A percentile compares a stretch with the other conserved stretches of the same genome.
phyloP scores from a whole-genome alignment of 345 rosid species.

The Gossypium stocksii region DNA sequence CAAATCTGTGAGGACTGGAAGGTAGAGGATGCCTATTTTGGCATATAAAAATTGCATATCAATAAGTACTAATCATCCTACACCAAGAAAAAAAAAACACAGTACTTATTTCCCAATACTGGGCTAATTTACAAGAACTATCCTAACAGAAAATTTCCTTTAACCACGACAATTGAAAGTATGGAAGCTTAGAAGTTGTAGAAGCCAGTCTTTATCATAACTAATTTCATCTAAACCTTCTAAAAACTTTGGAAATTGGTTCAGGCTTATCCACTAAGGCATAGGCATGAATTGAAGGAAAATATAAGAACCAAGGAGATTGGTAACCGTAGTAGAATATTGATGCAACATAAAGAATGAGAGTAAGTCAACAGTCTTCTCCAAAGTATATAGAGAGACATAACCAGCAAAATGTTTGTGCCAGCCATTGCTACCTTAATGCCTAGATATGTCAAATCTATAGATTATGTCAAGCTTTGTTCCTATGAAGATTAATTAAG shows the following conservation, averaged over 20 bases:
- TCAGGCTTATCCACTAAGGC: background rate
- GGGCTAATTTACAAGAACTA: conserved; percentile 4
- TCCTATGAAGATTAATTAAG: background rate
- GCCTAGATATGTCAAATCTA: background rate
- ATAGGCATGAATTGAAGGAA: background rate
- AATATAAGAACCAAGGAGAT: background rate
- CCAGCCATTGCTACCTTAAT: background rate
- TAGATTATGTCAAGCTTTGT: background rate
- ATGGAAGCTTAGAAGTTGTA: background rate
- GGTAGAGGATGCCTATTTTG: background rate
- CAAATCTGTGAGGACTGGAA: background rate
- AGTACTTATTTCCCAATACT: background rate
- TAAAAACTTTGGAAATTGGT: background rate
- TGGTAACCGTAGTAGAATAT: background rate
- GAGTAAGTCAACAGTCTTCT: background rate
- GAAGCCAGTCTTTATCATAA: background rate
- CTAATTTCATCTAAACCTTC: background rate
- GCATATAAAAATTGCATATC: background rate
- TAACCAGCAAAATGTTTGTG: background rate
- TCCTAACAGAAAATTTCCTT: background rate
- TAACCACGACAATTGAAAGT: background rate
- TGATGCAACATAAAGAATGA: background rate
- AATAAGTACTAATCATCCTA: background rate
- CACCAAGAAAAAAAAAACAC: background rate
- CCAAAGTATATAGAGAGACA: background rate